A percentile compares a stretch with the other conserved stretches of the same genome.
Evolutionary conservation across 768 basidiomycete species (phyloP).

Genomic region (Amanita inopinata): DNA sequence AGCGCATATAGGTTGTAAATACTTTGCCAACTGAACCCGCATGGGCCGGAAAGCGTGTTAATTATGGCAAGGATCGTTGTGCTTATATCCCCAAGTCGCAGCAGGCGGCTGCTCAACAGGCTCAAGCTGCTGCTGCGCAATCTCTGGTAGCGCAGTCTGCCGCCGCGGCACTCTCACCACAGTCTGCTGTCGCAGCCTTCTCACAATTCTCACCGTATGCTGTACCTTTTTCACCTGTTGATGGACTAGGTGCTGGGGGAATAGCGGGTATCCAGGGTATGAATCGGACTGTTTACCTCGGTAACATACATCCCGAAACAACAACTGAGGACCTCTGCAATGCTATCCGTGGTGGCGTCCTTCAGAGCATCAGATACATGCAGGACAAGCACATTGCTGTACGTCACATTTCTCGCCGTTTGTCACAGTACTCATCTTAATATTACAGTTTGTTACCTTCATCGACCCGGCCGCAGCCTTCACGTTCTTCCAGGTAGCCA

Average conservation of each 20-base stretch:
- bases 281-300: slow-evolving; percentile 92
- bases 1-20: slow-evolving; percentile 69
- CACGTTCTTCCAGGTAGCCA: slow-evolving; percentile 90
- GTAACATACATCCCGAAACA: slow-evolving; percentile 95
- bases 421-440: slow-evolving; percentile 8
- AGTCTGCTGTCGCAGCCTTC: slow-evolving; percentile 22
- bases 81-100: slow-evolving; percentile 96
- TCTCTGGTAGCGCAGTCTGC: slow-evolving; percentile 52
- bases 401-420: slow-evolving; percentile 21
- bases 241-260: slow-evolving; percentile 25
- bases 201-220: slow-evolving; percentile 42
- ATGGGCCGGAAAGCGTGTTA: slow-evolving; percentile 95
- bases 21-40: slow-evolving; percentile 84
- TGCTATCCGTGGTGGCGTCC: slow-evolving; percentile 89
- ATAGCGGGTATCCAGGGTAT: slow-evolving; percentile 38
- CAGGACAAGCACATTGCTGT: slow-evolving; percentile 97
- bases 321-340: slow-evolving; percentile 94
- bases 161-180: slow-evolving; percentile 16
- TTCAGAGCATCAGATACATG: slow-evolving; percentile 93
- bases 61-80: slow-evolving; percentile 98
- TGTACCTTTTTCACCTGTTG: slow-evolving; percentile 37
- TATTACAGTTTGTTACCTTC: slow-evolving; percentile 82
- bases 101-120: slow-evolving; percentile 80
- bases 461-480: slow-evolving; percentile 89
- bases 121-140: slow-evolving; percentile 80